Evolutionary conservation across 371 early-diverging fungal genomes (phyloP), one percentile per base, ranked within the genome.

Genomic region (Apophysomyces elegans): DNA sequence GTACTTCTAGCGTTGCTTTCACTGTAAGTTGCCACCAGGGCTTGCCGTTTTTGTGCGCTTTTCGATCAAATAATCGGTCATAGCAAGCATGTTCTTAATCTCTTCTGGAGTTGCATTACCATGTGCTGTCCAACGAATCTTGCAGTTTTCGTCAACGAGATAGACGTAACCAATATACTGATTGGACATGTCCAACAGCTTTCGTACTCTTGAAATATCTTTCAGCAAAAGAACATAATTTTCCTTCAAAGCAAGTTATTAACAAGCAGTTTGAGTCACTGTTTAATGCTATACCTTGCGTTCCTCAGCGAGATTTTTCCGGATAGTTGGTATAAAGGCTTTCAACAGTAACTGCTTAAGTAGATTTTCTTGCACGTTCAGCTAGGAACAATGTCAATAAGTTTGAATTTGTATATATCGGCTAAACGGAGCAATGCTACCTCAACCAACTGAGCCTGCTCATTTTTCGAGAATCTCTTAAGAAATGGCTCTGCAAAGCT

Each of bases 101-200:
- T 95, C 95, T 37, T 82, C 74, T 8, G 72, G 69, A 5, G 88
- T 88, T 2, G 91, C 93, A 11, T 79, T 68, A 12, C 94, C 95
- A 69, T 95, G 92, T 1, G 95, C 93, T n/a, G 86, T 84, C 95
- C 95, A 95, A 56, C 94, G 77, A n/a, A 95, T 84, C 56, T 81
- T 77, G 66, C 93, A 91, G 38, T 84, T 68, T 56, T 76, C 65
- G 61, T 95, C 94, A 12, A 95, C 88, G 37, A 95, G 70, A 71
- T 88, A 90, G 2, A 90, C 88, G 78, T 93, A 93, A 2, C 95
- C 95, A 37, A 94, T 78, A 54, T 90, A 83, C 32, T 84, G 79
- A 67, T 93, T 94, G 35, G 83, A 76, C 87, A 95, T 90, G 45
- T 88, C 89, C 47, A 91, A 73, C 6, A 75, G 75, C 44, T 84